Evolutionary conservation across 805 yeast genomes (phyloP), one percentile per base, ranked within the genome.

Genomic region (Saccharomyces paradoxus): DNA sequence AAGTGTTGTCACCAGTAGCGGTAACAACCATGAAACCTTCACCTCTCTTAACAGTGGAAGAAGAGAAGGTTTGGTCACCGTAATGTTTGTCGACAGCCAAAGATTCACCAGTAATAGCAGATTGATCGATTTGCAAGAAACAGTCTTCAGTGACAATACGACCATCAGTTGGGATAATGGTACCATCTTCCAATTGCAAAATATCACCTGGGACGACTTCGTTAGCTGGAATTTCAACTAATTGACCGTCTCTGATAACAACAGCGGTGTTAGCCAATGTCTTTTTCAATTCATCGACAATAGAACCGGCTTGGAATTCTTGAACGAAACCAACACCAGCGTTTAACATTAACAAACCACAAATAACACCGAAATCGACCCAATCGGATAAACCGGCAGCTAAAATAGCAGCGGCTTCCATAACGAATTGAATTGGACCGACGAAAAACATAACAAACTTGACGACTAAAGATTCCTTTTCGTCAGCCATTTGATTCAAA

Each of bases 281-380:
- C 78, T 90, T 90, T 81, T 90, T 91, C 79, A 90, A 84, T 75
- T 89, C 97, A 56, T 89, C 96, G 63, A 90, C 97, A 81, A 90
- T 90, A 59, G 96, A 89, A 79, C 97, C 97, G 61, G 97, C 97
- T 78, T 90, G 97, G 85, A 77, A 91, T 77, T 90, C 97, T 80
- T 90, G 97, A 66, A 89, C 80, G 84, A 90, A 90, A 82, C 97
- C 97, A 73, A 90, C 97, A 67, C 78, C 77, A 61, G 97, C 97
- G 77, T 90, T 90, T 73, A 90, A 83, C 74, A 84, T 66, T 67
- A 90, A 80, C 66, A 90, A 78, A 76, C 86, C 97, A 76, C 88
- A 84, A 72, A 90, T 90, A 73, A 90, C 97, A 83, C 97, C 97
- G 80, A 90, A 90, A 83, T 90, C 97, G 70, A 90, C 96, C 97